Conservation (phyloP, 108 stramenopile species). For the Mediolabrus comicus region DNA sequence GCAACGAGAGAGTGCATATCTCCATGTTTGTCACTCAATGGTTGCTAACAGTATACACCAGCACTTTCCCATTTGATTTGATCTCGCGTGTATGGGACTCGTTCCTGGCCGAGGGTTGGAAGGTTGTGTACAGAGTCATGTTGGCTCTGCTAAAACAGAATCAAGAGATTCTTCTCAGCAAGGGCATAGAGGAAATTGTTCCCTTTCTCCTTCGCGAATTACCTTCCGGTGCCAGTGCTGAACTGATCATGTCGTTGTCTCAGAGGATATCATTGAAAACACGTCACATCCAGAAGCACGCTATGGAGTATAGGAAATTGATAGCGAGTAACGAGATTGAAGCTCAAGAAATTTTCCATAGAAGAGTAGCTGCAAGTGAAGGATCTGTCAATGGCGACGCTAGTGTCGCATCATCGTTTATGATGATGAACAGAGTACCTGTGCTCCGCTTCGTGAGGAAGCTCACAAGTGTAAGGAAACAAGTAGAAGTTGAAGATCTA, state of each 20-base stretch:
- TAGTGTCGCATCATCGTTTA: not conserved
- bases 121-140: conserved; percentile 93
- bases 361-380: not conserved
- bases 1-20: conserved; percentile 81
- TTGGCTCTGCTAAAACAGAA: conserved; percentile 84
- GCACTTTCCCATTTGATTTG: conserved; percentile 92
- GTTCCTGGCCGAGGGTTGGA: conserved; percentile 91
- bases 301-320: conserved; percentile 38
- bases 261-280: conserved; percentile 71
- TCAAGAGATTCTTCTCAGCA: too few species aligned
- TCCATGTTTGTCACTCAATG: conserved; percentile 98
- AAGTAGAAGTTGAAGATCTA: conserved; percentile 24
- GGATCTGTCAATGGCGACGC: conserved; percentile 1
- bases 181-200: conserved; percentile 55
- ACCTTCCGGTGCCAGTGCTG: conserved; percentile 60
- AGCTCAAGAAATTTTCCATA: not conserved
- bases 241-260: conserved; percentile 61
- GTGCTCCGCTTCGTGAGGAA: not conserved
- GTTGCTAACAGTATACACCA: conserved; percentile 94
- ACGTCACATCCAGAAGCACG: conserved; percentile 73
- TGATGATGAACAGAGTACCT: too few species aligned
- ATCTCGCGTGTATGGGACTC: conserved; percentile 93
- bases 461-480: not conserved
- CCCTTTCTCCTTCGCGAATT: conserved; percentile 73
- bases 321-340: conserved; percentile 6